Base-by-base conservation (phyloP, 2,329 filamentous ascomycete species). In the Gaeumannomyces sp. region DNA sequence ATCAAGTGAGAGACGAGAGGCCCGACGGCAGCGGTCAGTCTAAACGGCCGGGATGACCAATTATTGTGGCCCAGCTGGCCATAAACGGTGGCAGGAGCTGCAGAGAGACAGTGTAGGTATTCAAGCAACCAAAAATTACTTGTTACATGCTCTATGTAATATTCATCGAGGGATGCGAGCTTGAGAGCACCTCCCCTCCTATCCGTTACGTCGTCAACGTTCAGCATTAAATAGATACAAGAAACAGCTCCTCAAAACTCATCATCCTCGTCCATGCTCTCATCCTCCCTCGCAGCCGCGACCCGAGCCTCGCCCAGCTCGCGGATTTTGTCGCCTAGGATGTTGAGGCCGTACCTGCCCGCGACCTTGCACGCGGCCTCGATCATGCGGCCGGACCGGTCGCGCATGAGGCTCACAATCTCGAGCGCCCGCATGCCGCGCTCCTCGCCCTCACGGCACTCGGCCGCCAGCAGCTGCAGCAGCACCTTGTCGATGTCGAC, bases 401-500 rank as follows among this genome's bases (percentile, higher is more conserved):
- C 93, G 59, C 85, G 85, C 88, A 99, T 91, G 72, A 99, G 80
- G 67, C 85, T 83, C 35, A 96, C 95, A 71, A 98, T 85, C 78
- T 99, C 96, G 50, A 99, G 80, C 0, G 94, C 94, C 70, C 94
- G 92, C 92, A 97, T 97, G 7, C 93, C 94, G 35, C 90, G 84
- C 68, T 98, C 93, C 75, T 99, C 95, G 59, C 93, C 92, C 69
- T 95, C 92, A 66, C 93, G 87, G 75, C 95, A 99, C 79, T 98
- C 95, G 8, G 89, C 81, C 2, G 92, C 93, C 72, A 99, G 81
- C 74, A 98, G 84, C 79, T 97, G 93, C 68, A 99, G 80, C 62
- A 99, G 81, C 59, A 89, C 87, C 79, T 97, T 97, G 79, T 99
- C 93, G 53, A 96, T 86, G 59, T 96, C 92, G 59, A 96, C 80